Evolutionary conservation across 352 stramenopile species (phyloP), one percentile per base, ranked within the genome.

Genomic region (Pythium periplocum): DNA sequence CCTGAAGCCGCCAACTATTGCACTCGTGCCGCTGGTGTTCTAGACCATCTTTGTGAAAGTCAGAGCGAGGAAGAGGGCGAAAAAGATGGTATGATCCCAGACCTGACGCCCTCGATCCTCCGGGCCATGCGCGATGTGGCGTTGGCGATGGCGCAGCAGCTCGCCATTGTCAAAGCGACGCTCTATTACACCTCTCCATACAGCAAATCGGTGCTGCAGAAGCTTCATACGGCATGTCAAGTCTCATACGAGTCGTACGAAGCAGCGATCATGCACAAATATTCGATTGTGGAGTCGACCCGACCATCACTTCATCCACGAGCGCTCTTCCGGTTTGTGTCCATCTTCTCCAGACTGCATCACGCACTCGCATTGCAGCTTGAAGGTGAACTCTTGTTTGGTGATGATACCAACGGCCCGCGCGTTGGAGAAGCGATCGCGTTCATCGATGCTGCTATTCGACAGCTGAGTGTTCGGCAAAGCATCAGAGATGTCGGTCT

Each of bases 91-190:
- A 26, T 55, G n/a, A 37, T 66, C 4, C 59, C 59, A 10, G 59
- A 66, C 7, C 49, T 66, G 1, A 30, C 44, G 11, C 48, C 45
- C 31, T 48, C 48, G 0, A 45, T 66, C 11, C 31, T 66, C 4
- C 42, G 48, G 0, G 53, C 38, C 7, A 42, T 66, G 26, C 44
- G 42, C 7, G 53, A 66, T 8, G 50, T 55, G 42, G 48, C 53
- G 2, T 37, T 62, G 26, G 43, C 41, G 3, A 42, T 73, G 70
- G 67, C 70, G 0, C 67, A 79, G 17, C 70, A 79, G 30, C 56
- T 79, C 10, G 68, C 70, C 6, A 71, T 79, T 39, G 59, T 75
- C 32, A 73, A 71, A 26, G 64, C 67, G 1, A 50, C 63, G 1
- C 42, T 76, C 4, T 54, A 68, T 52, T 59, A 56, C 10, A 60